These are phyloP conservation scores for Pelargonium nanum DNA, from an alignment of 345 rosid genomes.

Conservation along the genomic window DNA sequence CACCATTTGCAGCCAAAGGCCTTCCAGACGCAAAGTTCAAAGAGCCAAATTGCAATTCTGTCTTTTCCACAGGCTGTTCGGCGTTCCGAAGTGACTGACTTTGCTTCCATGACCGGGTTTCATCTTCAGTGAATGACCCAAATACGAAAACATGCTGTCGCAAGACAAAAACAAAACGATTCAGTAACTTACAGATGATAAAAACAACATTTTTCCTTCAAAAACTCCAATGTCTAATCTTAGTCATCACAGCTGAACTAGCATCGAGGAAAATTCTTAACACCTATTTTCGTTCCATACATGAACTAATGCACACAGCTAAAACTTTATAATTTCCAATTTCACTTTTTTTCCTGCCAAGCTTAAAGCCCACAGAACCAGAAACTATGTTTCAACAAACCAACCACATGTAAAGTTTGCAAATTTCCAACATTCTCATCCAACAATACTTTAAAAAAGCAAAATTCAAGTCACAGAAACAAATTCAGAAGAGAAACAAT, in stretches of 20 bases:
- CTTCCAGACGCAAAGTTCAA: slow-evolving; percentile 25
- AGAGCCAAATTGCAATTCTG: slow-evolving; percentile 45
- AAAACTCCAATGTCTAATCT: not conserved
- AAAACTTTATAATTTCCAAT: not conserved
- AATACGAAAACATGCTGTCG: slow-evolving; percentile 47
- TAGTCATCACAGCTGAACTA: not conserved
- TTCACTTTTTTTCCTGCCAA: not conserved
- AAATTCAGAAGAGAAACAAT: too few relatives aligned
- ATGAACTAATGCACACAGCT: too few relatives aligned
- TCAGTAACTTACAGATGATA: not conserved
- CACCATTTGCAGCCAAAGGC: slow-evolving; percentile 30
- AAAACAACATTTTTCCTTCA: not conserved
- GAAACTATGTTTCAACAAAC: not conserved
- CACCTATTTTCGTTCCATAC: too few relatives aligned
- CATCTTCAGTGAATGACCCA: slow-evolving; percentile 91
- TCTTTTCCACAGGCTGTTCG: slow-evolving; percentile 32
- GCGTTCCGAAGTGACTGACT: slow-evolving; percentile 30
- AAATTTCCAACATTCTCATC: not conserved
- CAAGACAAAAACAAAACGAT: not conserved
- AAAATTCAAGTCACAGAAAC: not conserved
- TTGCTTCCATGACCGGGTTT: slow-evolving; percentile 48
- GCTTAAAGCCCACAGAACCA: not conserved
- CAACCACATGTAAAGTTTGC: not conserved
- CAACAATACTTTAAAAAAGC: not conserved
- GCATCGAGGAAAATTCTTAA: too few relatives aligned